Evolutionary conservation across 2,329 filamentous ascomycete genomes (phyloP).

Genomic region (Paecilomyces sp.): DNA sequence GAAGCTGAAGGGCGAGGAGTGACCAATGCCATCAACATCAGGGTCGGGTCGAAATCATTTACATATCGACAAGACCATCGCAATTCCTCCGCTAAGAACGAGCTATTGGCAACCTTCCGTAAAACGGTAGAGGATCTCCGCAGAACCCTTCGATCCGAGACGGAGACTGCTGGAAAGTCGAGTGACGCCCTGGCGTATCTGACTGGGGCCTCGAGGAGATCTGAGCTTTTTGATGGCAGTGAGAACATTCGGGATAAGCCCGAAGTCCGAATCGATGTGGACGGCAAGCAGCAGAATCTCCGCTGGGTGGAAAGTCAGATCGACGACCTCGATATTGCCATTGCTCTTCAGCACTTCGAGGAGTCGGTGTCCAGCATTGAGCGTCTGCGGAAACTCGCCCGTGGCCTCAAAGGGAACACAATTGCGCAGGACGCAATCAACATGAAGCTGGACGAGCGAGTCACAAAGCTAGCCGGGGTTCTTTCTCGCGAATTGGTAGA

Average conservation of each 20-base stretch:
- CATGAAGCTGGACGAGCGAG: conserved; percentile 82
- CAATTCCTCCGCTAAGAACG: conserved; percentile 69
- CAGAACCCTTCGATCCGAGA: conserved; percentile 75
- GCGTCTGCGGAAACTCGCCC: conserved; percentile 71
- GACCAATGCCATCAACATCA: conserved; percentile 81
- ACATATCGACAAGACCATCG: conserved; percentile 87
- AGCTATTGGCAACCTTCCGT: conserved; percentile 79
- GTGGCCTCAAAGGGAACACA: conserved; percentile 73
- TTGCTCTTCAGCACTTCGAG: conserved; percentile 84
- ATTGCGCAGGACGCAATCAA: conserved; percentile 89
- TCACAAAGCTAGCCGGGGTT: conserved; percentile 66
- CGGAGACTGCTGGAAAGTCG: conserved; percentile 77
- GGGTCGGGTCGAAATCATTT: conserved; percentile 83
- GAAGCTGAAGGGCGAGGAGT: conserved; percentile 53
- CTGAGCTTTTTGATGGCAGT: conserved; percentile 69
- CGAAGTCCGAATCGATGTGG: conserved; percentile 82
- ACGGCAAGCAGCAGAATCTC: conserved; percentile 92
- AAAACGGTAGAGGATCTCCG: conserved; percentile 90
- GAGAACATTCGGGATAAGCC: conserved; percentile 67
- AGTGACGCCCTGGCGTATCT: conserved; percentile 83
- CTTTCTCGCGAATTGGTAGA: conserved; percentile 71
- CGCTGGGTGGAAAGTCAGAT: conserved; percentile 94
- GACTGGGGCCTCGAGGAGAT: conserved; percentile 73
- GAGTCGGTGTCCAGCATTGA: conserved; percentile 77
- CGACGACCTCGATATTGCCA: conserved; percentile 92